Evolutionary conservation across 495 filamentous ascomycete genomes (phyloP), one percentile per base, ranked within the genome.

Genomic region (Xylaria cubensis): DNA sequence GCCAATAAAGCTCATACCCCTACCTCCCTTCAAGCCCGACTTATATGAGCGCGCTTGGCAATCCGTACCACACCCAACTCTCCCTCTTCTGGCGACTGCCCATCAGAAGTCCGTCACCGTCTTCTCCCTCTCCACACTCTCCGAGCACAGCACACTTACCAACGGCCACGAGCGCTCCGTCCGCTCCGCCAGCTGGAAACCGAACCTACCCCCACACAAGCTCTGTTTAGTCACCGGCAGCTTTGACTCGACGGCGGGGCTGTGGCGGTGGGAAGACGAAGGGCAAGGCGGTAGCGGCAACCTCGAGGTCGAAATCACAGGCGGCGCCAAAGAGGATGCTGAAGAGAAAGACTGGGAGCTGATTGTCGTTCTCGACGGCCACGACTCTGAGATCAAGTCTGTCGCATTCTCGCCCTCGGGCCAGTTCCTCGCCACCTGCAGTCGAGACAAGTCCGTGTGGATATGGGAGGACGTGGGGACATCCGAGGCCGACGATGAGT

Each of bases 401-500:
- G 88, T 97, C 3, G 88, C 92, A 17, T 99, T 93, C 88, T 92
- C 89, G 3, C 88, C 94, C 0, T 91, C 90, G 0, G 94, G 94
- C 0, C 90, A 92, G 79, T 88, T 92, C 69, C 88, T 99, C 4
- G 96, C 96, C 7, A 97, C 95, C 0, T 98, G 94, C 78, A 91
- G 89, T 29, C 86, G 96, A 13, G 96, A 99, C 80, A 98, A 98
- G 83, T 91, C 89, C 29, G 93, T 99, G n/a, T 99, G 96, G 96
- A 92, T 99, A 63, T 99, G 96, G 96, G 96, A 99, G 80, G 95
- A 97, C 78, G 86, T 98, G 4, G 86, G 86, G 24, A 78, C 77
- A 5, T 80, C 83, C 24, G 90, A 90, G 46, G 92, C 89, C 8
- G 94, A 95, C 36, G 95, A 97, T 77, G 95, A 97, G 72, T 98